phyloP scores from a whole-genome alignment of 306 rosid genomes.

The Begonia masoniana region DNA sequence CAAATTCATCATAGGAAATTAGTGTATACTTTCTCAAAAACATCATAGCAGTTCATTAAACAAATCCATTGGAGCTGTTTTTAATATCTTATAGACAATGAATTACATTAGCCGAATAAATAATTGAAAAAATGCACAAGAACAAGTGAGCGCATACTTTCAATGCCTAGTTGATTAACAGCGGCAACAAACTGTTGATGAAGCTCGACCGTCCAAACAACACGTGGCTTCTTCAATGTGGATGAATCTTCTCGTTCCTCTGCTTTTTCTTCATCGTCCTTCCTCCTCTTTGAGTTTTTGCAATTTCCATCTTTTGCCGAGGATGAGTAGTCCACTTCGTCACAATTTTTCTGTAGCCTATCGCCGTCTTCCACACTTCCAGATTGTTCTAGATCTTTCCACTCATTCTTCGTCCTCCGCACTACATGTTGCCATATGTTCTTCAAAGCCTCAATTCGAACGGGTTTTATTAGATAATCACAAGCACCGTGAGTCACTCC shows the following conservation, averaged over 20 bases:
- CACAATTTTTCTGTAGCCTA: constrained; percentile 46
- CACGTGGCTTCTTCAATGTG: constrained; percentile 69
- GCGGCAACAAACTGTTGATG: constrained; percentile 93
- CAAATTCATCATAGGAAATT: too few species aligned
- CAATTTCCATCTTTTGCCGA: constrained; percentile 76
- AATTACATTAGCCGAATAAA: neutral
- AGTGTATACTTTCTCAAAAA: too few species aligned
- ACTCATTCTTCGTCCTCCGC: constrained; percentile 61
- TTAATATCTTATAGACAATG: neutral
- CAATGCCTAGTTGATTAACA: constrained; percentile 80
- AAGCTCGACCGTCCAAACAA: constrained; percentile 91
- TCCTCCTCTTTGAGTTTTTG: constrained; percentile 61
- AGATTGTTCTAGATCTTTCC: constrained; percentile 67
- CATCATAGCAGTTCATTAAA: too few species aligned
- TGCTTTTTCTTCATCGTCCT: constrained; percentile 69
- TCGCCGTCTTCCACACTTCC: constrained; percentile 87
- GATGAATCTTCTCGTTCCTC: constrained; percentile 82
- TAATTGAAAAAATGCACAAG: neutral
- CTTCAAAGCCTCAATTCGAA: constrained; percentile 78
- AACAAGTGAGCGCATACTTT: constrained; percentile 36
- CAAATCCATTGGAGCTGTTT: too few species aligned
- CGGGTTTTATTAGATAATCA: constrained; percentile 80
- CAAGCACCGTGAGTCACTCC: constrained; percentile 95
- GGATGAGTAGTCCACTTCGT: constrained; percentile 77
- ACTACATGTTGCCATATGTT: constrained; percentile 97